Evolutionary conservation across 805 yeast genomes (phyloP).

Genomic region (Cyberlindnera lachancei): DNA sequence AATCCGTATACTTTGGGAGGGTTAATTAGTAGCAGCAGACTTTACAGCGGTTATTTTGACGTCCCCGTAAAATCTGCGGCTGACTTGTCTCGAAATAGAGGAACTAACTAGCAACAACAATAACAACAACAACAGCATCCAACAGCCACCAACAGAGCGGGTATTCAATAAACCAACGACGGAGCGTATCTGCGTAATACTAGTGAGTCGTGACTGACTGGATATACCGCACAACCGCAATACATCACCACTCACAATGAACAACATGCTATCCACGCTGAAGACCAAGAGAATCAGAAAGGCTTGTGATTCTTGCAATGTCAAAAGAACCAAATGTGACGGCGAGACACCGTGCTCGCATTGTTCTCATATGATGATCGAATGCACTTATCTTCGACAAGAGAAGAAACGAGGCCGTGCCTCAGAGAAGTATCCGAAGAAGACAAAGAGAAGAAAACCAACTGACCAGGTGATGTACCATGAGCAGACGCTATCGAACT

Average conservation of each 20-base stretch:
- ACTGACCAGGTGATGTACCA: slow-evolving; percentile 1
- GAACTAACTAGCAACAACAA: too few relatives aligned
- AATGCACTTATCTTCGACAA: slow-evolving; percentile 35
- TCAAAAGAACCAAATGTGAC: slow-evolving; percentile 39
- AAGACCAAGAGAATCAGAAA: slow-evolving; percentile 23
- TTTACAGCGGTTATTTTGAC: too few relatives aligned
- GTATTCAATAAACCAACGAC: too few relatives aligned
- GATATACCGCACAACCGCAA: not conserved
- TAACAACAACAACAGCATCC: too few relatives aligned
- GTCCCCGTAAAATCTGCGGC: too few relatives aligned
- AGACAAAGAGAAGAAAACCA: slow-evolving; percentile 19
- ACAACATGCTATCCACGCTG: not conserved
- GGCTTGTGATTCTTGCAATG: slow-evolving; percentile 43
- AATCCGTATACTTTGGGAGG: too few relatives aligned
- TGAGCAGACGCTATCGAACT: not conserved
- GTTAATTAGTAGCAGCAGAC: too few relatives aligned
- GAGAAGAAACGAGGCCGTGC: slow-evolving; percentile 36
- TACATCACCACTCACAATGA: not conserved
- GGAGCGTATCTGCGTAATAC: too few relatives aligned
- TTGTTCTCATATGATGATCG: slow-evolving; percentile 26
- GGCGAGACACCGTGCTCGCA: slow-evolving; percentile 39
- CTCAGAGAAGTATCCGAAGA: slow-evolving; percentile 33
- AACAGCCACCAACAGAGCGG: too few relatives aligned
- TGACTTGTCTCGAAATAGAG: too few relatives aligned
- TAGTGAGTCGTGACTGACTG: too few relatives aligned